Evolutionary conservation across 2,329 filamentous ascomycete species (phyloP).

Genomic region (Claviceps sorghi): DNA sequence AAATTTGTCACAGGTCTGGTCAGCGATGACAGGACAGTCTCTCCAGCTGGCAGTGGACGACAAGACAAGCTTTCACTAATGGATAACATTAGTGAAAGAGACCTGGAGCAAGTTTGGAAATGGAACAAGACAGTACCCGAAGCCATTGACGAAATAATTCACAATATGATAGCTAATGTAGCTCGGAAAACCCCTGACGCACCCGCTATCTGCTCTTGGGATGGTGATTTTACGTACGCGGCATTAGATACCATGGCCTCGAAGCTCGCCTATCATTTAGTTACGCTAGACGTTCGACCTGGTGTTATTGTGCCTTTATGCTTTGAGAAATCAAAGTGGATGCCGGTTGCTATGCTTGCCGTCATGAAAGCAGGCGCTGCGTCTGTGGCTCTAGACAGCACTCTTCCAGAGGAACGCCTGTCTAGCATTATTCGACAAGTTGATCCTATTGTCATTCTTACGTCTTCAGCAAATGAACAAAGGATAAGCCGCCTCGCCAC

Average conservation of each 20-base stretch:
- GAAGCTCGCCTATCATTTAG: slow-evolving; percentile 5
- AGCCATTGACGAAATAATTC: not conserved
- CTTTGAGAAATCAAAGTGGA: slow-evolving; percentile 22
- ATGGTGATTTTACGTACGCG: slow-evolving; percentile 12
- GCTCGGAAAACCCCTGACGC: not conserved
- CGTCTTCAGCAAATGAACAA: not conserved
- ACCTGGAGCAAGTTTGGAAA: not conserved
- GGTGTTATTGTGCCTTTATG: slow-evolving; percentile 17
- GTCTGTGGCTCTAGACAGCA: slow-evolving; percentile 7
- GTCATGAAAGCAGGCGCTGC: slow-evolving; percentile 19
- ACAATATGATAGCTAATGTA: not conserved
- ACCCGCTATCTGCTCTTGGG: slow-evolving; percentile 12
- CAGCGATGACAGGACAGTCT: not conserved
- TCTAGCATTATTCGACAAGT: slow-evolving; percentile 2
- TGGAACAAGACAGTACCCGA: not conserved
- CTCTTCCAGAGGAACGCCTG: slow-evolving; percentile 5
- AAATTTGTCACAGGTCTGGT: not conserved
- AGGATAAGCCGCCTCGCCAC: not conserved
- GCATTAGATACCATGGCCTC: slow-evolving; percentile 8
- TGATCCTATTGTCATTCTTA: not conserved
- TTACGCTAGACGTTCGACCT: slow-evolving; percentile 9
- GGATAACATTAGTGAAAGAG: not conserved
- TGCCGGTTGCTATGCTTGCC: slow-evolving; percentile 16
- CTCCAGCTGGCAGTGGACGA: not conserved
- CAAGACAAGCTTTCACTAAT: not conserved